Base-by-base conservation (phyloP, 805 yeast genomes). In the Wickerhamomyces strasburgensis region DNA sequence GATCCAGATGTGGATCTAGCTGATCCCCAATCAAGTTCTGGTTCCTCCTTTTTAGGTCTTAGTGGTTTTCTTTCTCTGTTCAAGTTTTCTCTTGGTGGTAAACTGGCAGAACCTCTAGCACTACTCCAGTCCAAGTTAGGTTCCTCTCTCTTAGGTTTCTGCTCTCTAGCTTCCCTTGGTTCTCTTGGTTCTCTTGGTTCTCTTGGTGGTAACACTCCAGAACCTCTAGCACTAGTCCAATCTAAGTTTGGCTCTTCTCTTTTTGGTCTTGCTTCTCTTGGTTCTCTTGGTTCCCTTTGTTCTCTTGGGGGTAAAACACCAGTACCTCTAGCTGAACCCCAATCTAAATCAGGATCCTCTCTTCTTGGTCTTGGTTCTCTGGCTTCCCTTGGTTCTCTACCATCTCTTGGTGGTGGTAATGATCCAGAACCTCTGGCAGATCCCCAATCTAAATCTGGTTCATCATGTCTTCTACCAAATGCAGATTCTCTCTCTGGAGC, bases 11-110 rank as follows among this genome's bases (percentile, higher is more conserved):
- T n/a, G n/a, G n/a, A n/a, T 65, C 72, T 67, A 39, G 64, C 68
- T 35, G 58, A 52, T 44, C 69, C 64, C 80, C 86, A 79, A 59
- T 82, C 86, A 37, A 78, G 61, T 23, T 75, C 75, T 32, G 76
- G 75, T 51, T 70, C 79, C 49, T 68, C 75, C 44, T 65, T 65
- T 59, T 68, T 64, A 47, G 59, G 64, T 46, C 51, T 51, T 36
- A 54, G 44, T 36, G 42, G 57, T 42, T 45, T 45, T 41, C 56
- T 48, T 37, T 44, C 58, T 39, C 47, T 45, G 38, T 31, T 43
- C 37, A 46, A 31, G 24, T 34, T 46, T 31, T 50, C 44, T 40
- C 64, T 66, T 53, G 52, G 35, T 35, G 15, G 77, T 80, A 53
- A 67, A 18, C 29, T 29, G 14, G 38, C 38, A 27, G 35, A 33